These are phyloP conservation scores for Trichosanthes truncata DNA, from an alignment of 306 rosid species.

Conservation along the genomic window DNA sequence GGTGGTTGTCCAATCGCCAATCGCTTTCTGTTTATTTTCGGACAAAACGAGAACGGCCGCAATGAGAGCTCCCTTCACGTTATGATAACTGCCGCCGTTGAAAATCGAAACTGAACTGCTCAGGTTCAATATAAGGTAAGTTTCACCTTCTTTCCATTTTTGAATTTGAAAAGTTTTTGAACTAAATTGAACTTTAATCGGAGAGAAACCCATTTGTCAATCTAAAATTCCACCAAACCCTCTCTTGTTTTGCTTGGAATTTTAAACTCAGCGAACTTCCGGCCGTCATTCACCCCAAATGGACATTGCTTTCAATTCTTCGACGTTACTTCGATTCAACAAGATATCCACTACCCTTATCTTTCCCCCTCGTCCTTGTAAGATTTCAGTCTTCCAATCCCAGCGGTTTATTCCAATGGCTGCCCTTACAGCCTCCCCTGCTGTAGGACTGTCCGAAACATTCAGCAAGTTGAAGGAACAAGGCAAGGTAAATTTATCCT, in stretches of 20 bases:
- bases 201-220: background rate
- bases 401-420: slow-evolving; percentile 46
- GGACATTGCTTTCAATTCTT: slow-evolving; percentile 6
- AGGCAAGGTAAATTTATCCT: slow-evolving; percentile 46
- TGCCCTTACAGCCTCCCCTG: slow-evolving; percentile 31
- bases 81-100: background rate
- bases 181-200: background rate
- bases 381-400: slow-evolving; percentile 17
- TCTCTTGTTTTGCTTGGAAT: background rate
- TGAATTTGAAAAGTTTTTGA: background rate
- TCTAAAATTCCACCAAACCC: background rate
- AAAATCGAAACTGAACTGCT: background rate
- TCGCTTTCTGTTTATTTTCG: background rate
- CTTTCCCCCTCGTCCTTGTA: background rate
- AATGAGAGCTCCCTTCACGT: background rate
- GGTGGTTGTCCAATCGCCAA: background rate
- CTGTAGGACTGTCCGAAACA: slow-evolving; percentile 63
- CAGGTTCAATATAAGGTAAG: background rate
- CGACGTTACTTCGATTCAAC: background rate
- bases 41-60: background rate
- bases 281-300: background rate
- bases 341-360: background rate
- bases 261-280: background rate
- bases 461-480: slow-evolving; percentile 47
- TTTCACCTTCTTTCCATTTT: background rate